Evolutionary conservation across 768 basidiomycete genomes (phyloP).

Genomic region (Lactifluus volemus): DNA sequence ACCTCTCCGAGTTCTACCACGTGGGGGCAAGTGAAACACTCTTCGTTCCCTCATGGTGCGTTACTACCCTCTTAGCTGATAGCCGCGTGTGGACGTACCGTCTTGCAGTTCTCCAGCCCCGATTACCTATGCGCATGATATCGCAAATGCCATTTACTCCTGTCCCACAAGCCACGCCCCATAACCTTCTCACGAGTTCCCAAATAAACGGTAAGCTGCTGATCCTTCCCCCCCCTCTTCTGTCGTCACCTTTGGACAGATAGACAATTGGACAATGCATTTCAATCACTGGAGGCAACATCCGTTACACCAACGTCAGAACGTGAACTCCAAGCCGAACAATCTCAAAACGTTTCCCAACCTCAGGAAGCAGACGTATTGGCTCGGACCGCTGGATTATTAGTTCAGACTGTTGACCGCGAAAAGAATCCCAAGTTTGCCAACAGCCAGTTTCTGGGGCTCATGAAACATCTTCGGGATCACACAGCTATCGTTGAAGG

Average conservation of each 20-base stretch:
- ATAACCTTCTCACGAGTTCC: conserved; percentile 15
- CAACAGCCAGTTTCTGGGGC: conserved; percentile 72
- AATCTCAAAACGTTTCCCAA: neutral
- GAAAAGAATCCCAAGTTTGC: conserved; percentile 80
- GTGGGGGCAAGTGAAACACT: neutral
- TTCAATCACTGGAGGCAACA: conserved; percentile 24
- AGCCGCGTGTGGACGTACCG: neutral
- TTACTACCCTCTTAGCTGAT: neutral
- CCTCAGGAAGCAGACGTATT: conserved; percentile 55
- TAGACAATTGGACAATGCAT: conserved; percentile 42
- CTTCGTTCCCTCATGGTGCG: conserved; percentile 8
- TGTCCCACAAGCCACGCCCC: conserved; percentile 11
- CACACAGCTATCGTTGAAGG: conserved; percentile 70
- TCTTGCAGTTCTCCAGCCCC: conserved; percentile 6
- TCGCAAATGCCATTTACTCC: conserved; percentile 30
- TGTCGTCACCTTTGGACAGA: conserved; percentile 13
- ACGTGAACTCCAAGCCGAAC: conserved; percentile 1
- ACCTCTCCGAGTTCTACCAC: neutral
- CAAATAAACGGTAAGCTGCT: conserved; percentile 38
- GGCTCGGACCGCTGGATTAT: conserved; percentile 67
- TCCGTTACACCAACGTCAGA: neutral
- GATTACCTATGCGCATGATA: conserved; percentile 17
- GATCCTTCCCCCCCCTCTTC: conserved; percentile 11
- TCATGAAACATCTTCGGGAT: conserved; percentile 83
- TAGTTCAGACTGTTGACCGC: conserved; percentile 66